Evolutionary conservation across 2,329 filamentous ascomycete genomes (phyloP), one percentile per base, ranked within the genome.

Genomic region (Talaromyces rugulosus): DNA sequence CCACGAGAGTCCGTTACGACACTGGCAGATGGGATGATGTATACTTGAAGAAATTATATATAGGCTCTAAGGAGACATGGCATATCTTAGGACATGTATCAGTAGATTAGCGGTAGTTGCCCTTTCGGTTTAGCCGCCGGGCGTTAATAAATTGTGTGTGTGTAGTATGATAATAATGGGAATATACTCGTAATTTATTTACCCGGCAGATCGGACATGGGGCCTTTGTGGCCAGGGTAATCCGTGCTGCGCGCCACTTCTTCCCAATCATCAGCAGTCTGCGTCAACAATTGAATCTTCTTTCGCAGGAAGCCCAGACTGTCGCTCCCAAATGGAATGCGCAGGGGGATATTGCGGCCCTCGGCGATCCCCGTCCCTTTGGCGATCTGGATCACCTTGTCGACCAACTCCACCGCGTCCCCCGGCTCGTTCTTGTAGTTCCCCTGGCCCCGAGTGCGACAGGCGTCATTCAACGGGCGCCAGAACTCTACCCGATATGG

Each of bases 41-140:
- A 68, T 67, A 62, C 58, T 50, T 61, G 54, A 66, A 65, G 63
- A 40, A 62, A 65, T 30, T 58, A 54, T 69, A 64, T 67, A 71
- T 66, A 61, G 68, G 69, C 69, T 70, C 51, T n/a, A 63, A 69
- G 62, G 65, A 69, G 69, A 66, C 53, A 23, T 23, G 23, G 23
- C 23, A 23, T 23, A 23, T 23, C 23, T 23, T 23, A 23, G 23
- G 23, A 23, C 23, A 23, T 23, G 23, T 23, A 23, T 23, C 23
- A 2, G 23, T 23, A 23, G 23, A 23, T 23, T 23, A 23, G 23
- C 23, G 23, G 2, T 23, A 1, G 23, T 23, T 23, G 23, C 23
- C 23, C 23, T 23, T 23, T 23, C 23, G 23, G 23, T 23, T 23
- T 23, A 23, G 23, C 23, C 23, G 2, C 23, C 23, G 23, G 23